Conservation (phyloP, 75 land plant genomes). For the Sequoia sempervirens region DNA sequence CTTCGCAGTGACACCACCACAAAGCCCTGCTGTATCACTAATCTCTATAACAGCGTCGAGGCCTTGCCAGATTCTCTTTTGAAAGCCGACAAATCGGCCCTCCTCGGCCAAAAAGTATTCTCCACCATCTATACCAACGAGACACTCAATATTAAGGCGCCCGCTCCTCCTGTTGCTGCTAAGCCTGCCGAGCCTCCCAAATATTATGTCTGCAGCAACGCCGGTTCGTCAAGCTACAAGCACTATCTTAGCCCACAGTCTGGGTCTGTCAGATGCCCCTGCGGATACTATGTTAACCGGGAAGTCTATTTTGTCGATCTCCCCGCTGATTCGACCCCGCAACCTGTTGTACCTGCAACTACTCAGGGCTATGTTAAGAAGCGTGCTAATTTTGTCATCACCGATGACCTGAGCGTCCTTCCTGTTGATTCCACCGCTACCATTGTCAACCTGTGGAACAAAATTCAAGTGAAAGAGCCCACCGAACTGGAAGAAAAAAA, state of each 20-base stretch:
- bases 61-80: neutral
- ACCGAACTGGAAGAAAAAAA: neutral
- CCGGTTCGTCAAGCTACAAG: neutral
- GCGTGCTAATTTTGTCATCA: neutral
- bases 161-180: neutral
- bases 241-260: neutral
- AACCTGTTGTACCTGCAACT: neutral
- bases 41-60: slow-evolving; percentile 4
- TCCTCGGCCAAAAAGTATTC: neutral
- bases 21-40: neutral
- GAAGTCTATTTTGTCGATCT: neutral
- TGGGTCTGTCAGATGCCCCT: neutral
- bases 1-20: neutral
- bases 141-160: neutral
- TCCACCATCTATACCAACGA: neutral
- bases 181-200: neutral
- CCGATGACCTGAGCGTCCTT: neutral
- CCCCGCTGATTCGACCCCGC: neutral
- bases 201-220: neutral
- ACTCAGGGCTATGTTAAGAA: neutral
- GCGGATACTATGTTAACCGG: neutral
- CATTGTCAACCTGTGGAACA: neutral
- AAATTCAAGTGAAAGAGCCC: neutral
- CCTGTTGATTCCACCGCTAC: neutral
- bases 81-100: neutral